Evolutionary conservation across 2,329 filamentous ascomycete genomes (phyloP).

Genomic region (Ceratocystis papillata): DNA sequence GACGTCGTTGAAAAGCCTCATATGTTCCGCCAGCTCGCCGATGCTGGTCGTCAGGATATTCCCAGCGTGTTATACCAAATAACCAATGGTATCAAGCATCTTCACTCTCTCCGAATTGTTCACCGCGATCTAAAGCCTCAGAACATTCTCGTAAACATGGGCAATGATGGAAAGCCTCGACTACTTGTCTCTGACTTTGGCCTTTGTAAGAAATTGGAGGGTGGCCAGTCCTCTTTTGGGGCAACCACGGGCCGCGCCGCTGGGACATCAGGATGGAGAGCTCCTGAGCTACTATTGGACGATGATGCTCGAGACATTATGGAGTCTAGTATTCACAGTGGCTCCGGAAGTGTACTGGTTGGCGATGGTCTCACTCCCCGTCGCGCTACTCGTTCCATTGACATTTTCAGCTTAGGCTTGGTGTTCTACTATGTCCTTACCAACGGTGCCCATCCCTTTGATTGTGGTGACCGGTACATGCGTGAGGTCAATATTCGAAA

Average conservation of each 20-base stretch:
- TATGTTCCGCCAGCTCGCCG: slow-evolving; percentile 56
- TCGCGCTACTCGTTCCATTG: slow-evolving; percentile 86
- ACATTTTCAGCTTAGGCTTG: slow-evolving; percentile 92
- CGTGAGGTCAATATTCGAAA: slow-evolving; percentile 96
- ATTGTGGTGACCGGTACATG: slow-evolving; percentile 89
- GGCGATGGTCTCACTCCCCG: slow-evolving; percentile 39
- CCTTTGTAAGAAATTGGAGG: slow-evolving; percentile 91
- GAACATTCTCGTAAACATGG: slow-evolving; percentile 80
- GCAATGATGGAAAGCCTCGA: slow-evolving; percentile 59
- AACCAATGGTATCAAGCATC: slow-evolving; percentile 73
- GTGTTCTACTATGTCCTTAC: slow-evolving; percentile 99
- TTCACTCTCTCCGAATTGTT: slow-evolving; percentile 87
- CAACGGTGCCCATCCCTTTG: slow-evolving; percentile 82
- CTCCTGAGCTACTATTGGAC: slow-evolving; percentile 79
- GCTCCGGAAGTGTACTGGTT: slow-evolving; percentile 48
- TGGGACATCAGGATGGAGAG: slow-evolving; percentile 92
- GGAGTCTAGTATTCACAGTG: slow-evolving; percentile 33
- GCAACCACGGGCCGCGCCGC: slow-evolving; percentile 88
- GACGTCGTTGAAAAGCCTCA: slow-evolving; percentile 75
- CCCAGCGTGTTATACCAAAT: slow-evolving; percentile 79
- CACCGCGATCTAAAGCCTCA: slow-evolving; percentile 96
- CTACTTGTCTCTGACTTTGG: slow-evolving; percentile 96
- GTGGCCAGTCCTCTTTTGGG: slow-evolving; percentile 85
- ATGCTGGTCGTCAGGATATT: slow-evolving; percentile 62
- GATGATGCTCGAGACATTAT: slow-evolving; percentile 47